Percentiles rank a stretch among this genome's conserved stretches.
Evolutionary conservation across 768 basidiomycete species (phyloP).

Genomic region (Pisolithus orientalis): DNA sequence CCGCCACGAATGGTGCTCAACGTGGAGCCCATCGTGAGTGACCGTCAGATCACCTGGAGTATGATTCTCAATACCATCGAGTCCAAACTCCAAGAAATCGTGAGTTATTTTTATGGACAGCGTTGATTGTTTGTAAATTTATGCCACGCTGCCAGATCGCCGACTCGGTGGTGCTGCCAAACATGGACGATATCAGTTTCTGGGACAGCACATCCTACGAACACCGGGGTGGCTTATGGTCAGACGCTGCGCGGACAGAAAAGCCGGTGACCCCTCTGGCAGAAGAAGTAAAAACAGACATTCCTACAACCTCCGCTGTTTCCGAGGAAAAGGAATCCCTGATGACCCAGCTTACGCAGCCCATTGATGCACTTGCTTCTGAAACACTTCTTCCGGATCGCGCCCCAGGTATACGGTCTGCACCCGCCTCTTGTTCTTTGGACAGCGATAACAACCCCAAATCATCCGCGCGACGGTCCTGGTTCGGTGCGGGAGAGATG

Average conservation of each 20-base stretch:
- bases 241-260: conserved; percentile 57
- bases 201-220: conserved; percentile 66
- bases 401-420: conserved; percentile 16
- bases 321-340: conserved; percentile 29
- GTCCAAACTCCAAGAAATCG: conserved; percentile 80
- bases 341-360: conserved; percentile 18
- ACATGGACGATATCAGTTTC: conserved; percentile 98
- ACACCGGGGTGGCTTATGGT: conserved; percentile 87
- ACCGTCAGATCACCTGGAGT: conserved; percentile 89
- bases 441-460: conserved; percentile 15
- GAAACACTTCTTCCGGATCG: conserved; percentile 21
- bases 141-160: conserved; percentile 51
- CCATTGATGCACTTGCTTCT: conserved; percentile 22
- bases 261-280: conserved; percentile 10
- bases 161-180: conserved; percentile 91
- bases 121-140: conserved; percentile 50
- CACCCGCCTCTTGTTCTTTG: conserved; percentile 15
- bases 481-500: conserved; percentile 48
- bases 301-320: conserved; percentile 22
- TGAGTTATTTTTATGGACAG: conserved; percentile 30
- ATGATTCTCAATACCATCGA: conserved; percentile 91
- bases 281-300: conserved; percentile 1
- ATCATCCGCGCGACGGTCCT: conserved; percentile 41
- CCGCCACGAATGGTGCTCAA: conserved; percentile 82
- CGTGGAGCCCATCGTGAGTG: conserved; percentile 92